Conservation (phyloP, 345 rosid species). For the Eucalyptus fibrosa region DNA sequence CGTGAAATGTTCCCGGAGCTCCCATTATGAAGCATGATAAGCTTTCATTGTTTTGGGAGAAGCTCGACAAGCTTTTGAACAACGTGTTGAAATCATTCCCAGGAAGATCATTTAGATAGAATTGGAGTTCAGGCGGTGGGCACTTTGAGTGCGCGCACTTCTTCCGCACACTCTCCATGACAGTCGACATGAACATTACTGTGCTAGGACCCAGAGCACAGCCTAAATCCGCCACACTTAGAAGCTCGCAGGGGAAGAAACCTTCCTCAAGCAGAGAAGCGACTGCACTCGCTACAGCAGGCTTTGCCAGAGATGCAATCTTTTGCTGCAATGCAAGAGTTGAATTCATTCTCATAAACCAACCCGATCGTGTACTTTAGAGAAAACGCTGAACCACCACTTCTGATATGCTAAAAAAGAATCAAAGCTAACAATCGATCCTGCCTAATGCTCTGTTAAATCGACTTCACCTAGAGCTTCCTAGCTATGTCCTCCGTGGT, state of each 20-base stretch:
- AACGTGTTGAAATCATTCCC: slow-evolving; percentile 14
- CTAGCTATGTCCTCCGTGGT: background rate
- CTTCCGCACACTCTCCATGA: background rate
- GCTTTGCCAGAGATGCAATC: background rate
- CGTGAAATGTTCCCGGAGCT: slow-evolving; percentile 11
- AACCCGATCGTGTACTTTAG: background rate
- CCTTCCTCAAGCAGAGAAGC: background rate
- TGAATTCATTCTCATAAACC: background rate
- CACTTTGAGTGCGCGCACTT: background rate
- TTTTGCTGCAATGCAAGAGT: background rate
- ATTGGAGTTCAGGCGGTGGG: background rate
- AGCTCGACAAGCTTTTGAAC: background rate
- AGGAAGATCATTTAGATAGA: slow-evolving; percentile 8
- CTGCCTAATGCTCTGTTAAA: background rate
- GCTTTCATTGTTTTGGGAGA: background rate
- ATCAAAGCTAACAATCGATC: background rate
- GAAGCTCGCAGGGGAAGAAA: background rate
- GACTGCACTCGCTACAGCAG: background rate
- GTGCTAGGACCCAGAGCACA: slow-evolving; percentile 1
- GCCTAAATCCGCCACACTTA: slow-evolving; percentile 11
- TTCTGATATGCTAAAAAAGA: background rate
- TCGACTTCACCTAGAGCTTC: background rate
- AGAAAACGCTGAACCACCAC: background rate
- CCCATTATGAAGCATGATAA: background rate
- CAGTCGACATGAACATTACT: background rate